phyloP scores from a whole-genome alignment of 306 rosid genomes.

The Corylus americana region DNA sequence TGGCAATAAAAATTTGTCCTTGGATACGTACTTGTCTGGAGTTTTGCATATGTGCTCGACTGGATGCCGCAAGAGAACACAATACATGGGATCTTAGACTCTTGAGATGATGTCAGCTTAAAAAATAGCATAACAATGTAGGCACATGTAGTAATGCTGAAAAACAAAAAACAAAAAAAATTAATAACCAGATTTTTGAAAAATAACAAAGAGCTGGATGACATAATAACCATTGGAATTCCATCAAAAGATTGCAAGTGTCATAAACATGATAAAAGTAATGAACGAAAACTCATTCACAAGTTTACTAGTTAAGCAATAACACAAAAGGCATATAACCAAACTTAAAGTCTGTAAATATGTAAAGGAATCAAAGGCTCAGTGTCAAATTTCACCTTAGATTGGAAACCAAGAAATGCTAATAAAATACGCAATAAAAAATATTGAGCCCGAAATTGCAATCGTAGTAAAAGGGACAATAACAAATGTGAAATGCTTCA shows the following conservation, averaged over 20 bases:
- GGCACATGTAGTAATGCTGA: conserved; percentile 65
- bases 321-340: neutral
- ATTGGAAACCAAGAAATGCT: neutral
- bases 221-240: neutral
- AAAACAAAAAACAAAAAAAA: conserved; percentile 25
- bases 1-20: too few species aligned
- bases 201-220: neutral
- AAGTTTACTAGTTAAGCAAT: conserved; percentile 17
- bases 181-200: conserved; percentile 2
- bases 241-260: neutral
- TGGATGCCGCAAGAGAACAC: conserved; percentile 60
- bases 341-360: conserved; percentile 5
- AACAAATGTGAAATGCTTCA: neutral
- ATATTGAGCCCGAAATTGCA: neutral
- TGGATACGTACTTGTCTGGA: neutral
- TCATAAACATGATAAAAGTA: neutral
- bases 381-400: conserved; percentile 14
- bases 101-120: conserved; percentile 65
- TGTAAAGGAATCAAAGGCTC: conserved; percentile 15
- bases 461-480: neutral
- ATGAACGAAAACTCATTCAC: conserved; percentile 11
- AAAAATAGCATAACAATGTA: conserved; percentile 63
- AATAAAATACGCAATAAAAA: neutral
- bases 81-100: conserved; percentile 64
- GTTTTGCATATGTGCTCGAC: conserved; percentile 52